These are phyloP conservation scores for Jamesozyma hellenica DNA, from an alignment of 805 yeast species.

Conservation along the genomic window DNA sequence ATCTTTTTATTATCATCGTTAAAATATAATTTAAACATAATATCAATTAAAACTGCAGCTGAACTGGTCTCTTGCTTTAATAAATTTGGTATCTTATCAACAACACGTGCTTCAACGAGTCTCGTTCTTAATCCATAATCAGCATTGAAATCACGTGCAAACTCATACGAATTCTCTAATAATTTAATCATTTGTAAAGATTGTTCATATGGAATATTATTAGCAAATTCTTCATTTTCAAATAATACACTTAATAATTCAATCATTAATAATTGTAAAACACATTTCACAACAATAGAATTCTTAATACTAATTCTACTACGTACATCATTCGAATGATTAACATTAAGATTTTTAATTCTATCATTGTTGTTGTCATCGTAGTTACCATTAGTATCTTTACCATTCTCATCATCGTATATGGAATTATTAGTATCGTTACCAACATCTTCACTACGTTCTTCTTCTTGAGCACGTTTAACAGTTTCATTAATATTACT, in stretches of 20 bases:
- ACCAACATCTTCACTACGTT: constrained; percentile 30
- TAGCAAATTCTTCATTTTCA: constrained; percentile 59
- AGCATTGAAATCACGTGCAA: constrained; percentile 80
- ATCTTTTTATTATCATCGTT: constrained; percentile 33
- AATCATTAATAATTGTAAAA: constrained; percentile 78
- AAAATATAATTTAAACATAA: constrained; percentile 65
- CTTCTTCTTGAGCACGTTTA: constrained; percentile 27
- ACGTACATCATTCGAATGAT: constrained; percentile 14
- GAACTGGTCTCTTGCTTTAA: constrained; percentile 86
- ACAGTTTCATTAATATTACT: constrained; percentile 24
- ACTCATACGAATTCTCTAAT: constrained; percentile 60
- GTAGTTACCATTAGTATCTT: not conserved
- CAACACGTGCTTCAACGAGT: constrained; percentile 83
- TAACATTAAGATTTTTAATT: not conserved
- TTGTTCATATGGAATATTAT: constrained; percentile 54
- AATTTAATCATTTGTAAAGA: constrained; percentile 50
- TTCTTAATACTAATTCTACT: constrained; percentile 49
- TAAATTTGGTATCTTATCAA: constrained; percentile 84
- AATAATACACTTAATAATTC: constrained; percentile 76
- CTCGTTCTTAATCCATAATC: constrained; percentile 82
- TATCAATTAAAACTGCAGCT: constrained; percentile 74
- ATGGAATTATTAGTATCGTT: constrained; percentile 22
- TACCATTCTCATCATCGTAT: constrained; percentile 13
- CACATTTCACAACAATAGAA: constrained; percentile 83
- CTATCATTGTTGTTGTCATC: not conserved